These are phyloP conservation scores for Russula emetica DNA, from an alignment of 768 basidiomycete genomes.

Conservation along the genomic window DNA sequence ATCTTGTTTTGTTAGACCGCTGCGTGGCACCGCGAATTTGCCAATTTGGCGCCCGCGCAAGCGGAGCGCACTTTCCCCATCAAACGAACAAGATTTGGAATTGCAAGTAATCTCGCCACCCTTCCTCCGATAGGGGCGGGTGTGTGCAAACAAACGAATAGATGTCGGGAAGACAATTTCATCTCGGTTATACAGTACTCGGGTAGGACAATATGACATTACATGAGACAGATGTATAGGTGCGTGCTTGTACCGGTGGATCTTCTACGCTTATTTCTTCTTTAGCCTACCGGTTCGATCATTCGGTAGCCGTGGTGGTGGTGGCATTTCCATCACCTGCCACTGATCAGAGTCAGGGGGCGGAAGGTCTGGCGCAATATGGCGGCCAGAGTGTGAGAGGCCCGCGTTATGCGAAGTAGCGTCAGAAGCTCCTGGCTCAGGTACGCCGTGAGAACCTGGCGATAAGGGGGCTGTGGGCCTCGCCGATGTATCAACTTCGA, in stretches of 20 bases:
- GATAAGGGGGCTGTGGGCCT: constrained; percentile 9
- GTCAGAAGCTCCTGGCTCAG: constrained; percentile 9
- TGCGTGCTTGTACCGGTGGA: not conserved
- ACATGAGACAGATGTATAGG: not conserved
- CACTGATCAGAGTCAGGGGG: constrained; percentile 39
- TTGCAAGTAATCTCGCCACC: not conserved
- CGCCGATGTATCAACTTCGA: constrained; percentile 29
- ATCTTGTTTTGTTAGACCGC: too few relatives aligned
- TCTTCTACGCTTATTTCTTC: constrained; percentile 14
- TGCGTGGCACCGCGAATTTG: not conserved
- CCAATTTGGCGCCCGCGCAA: not conserved
- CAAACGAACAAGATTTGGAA: not conserved
- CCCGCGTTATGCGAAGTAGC: not conserved
- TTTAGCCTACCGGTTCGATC: constrained; percentile 11
- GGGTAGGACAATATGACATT: not conserved
- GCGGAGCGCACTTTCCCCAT: constrained; percentile 4
- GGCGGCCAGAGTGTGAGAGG: constrained; percentile 6
- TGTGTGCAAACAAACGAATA: not conserved
- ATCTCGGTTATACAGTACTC: constrained; percentile 1
- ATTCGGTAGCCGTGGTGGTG: constrained; percentile 1
- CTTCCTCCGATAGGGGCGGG: not conserved
- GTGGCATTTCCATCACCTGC: constrained; percentile 33
- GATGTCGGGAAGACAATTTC: not conserved
- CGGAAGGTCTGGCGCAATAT: constrained; percentile 33
- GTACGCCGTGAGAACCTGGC: constrained; percentile 3